phyloP scores from a whole-genome alignment of 164 flowering plant species.

The Stephania yunnanensis region DNA sequence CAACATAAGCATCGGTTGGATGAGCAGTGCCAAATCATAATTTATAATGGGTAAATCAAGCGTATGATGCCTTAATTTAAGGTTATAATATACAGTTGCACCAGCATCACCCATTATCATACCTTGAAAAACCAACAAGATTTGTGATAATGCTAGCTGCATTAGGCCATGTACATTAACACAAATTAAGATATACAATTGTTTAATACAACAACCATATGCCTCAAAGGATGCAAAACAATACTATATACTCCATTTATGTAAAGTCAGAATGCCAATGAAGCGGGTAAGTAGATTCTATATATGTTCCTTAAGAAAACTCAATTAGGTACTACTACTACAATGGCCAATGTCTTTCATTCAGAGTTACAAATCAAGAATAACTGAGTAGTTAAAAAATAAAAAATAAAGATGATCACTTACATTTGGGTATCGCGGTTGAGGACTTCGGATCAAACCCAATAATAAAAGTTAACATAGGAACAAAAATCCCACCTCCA shows the following conservation, averaged over 20 bases:
- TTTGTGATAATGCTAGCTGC: background rate
- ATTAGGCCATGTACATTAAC: background rate
- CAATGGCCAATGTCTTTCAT: background rate
- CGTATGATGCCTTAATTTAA: too few relatives aligned
- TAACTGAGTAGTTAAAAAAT: background rate
- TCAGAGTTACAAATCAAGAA: background rate
- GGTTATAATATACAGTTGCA: too few relatives aligned
- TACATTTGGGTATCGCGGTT: slow-evolving; percentile 90
- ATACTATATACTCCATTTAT: background rate
- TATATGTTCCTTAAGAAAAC: background rate
- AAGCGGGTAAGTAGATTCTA: background rate
- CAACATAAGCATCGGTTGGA: slow-evolving; percentile 99
- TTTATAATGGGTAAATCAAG: too few relatives aligned
- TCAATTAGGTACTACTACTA: background rate
- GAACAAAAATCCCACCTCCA: slow-evolving; percentile 93
- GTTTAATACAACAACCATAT: background rate
- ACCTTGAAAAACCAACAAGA: too few relatives aligned
- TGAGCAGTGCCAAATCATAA: background rate
- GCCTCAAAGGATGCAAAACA: background rate
- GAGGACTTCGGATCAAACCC: slow-evolving; percentile 95
- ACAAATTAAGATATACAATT: background rate
- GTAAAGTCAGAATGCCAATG: background rate
- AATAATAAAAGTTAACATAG: slow-evolving; percentile 24
- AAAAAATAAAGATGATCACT: background rate
- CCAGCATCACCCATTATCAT: too few relatives aligned